Base-by-base conservation (phyloP, 2,329 filamentous ascomycete genomes). In the Colletotrichum spaethianum region DNA sequence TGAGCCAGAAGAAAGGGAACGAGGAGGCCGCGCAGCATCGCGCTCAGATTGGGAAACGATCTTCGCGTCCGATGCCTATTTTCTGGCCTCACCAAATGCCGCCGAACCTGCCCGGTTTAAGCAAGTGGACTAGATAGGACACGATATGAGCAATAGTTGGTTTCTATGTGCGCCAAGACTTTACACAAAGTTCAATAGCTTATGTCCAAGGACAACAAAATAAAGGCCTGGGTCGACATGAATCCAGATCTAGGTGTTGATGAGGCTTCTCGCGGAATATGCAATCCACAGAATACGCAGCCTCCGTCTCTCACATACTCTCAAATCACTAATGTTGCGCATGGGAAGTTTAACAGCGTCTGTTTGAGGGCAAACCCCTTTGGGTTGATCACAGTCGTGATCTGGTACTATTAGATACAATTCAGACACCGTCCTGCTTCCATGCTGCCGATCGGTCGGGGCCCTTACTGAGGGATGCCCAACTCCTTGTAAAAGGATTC, bases 401-500 rank as follows among this genome's bases (percentile, higher is more conserved):
- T 40, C 60, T 63, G 11, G 44, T 63, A 31, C 60, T 63, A 63
- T 20, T 40, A 52, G 44, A 52, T 52, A 63, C 60, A 63, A n/a
- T 63, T 63, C 60, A 36, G 60, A 38, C 33, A 23, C 48, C 60
- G 33, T 63, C 33, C 20, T 50, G 33, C 31, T 55, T 33, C 48
- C 26, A 18, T 23, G 26, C 12, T 48, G 26, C 36, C 38, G 23
- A 60, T 12, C 42, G 20, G 36, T 40, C 26, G 40, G 60, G 60
- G 46, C 60, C 60, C 61, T 74, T 67, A 74, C 64, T 72, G 62
- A 0, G 75, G 48, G 48, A 78, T 76, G 14, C 94, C 94, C 62
- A 96, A 84, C 79, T 96, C 93, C 81, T 89, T 88, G 82, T 95
- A 96, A 78, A 96, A 96, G 1, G 93, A 90, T 79, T 96, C 93